Evolutionary conservation across 768 basidiomycete genomes (phyloP).

Genomic region (Asterophora parasitica): DNA sequence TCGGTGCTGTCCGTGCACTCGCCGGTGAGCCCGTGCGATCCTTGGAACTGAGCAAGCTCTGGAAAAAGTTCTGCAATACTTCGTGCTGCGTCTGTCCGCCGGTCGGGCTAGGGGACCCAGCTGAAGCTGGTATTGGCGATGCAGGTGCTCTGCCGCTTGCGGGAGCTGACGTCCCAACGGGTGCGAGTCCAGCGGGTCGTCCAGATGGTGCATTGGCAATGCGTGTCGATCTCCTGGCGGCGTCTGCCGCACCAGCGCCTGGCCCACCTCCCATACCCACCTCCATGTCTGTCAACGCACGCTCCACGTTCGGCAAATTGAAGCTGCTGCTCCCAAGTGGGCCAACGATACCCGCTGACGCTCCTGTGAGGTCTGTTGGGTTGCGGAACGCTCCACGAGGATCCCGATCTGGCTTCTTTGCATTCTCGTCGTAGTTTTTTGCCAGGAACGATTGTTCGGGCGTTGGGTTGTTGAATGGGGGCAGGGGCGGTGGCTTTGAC

Average conservation of each 20-base stretch:
- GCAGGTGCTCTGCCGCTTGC: slow-evolving; percentile 31
- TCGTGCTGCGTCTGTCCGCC: slow-evolving; percentile 73
- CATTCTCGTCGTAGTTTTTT: slow-evolving; percentile 87
- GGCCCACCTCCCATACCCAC: slow-evolving; percentile 37
- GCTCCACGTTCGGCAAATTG: slow-evolving; percentile 82
- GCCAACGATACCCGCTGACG: slow-evolving; percentile 79
- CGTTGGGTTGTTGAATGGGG: slow-evolving; percentile 74
- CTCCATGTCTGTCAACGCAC: slow-evolving; percentile 87
- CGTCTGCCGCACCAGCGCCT: slow-evolving; percentile 20
- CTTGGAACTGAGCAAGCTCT: slow-evolving; percentile 69
- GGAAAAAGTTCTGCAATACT: slow-evolving; percentile 85
- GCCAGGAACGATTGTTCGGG: slow-evolving; percentile 90
- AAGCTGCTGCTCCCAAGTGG: slow-evolving; percentile 87
- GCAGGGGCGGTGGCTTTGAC: slow-evolving; percentile 56
- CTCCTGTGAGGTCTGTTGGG: slow-evolving; percentile 53
- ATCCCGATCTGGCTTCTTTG: slow-evolving; percentile 86
- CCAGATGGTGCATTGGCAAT: slow-evolving; percentile 29
- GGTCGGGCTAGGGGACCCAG: slow-evolving; percentile 36
- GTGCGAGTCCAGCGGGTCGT: slow-evolving; percentile 36
- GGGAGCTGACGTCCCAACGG: slow-evolving; percentile 32
- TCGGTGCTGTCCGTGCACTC: background rate
- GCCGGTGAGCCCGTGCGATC: slow-evolving; percentile 20
- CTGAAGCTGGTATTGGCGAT: slow-evolving; percentile 30
- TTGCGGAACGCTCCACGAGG: slow-evolving; percentile 85
- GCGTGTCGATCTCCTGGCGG: slow-evolving; percentile 19